phyloP scores from a whole-genome alignment of 192 early-diverging fungal species.

The Podila clonocystis region DNA sequence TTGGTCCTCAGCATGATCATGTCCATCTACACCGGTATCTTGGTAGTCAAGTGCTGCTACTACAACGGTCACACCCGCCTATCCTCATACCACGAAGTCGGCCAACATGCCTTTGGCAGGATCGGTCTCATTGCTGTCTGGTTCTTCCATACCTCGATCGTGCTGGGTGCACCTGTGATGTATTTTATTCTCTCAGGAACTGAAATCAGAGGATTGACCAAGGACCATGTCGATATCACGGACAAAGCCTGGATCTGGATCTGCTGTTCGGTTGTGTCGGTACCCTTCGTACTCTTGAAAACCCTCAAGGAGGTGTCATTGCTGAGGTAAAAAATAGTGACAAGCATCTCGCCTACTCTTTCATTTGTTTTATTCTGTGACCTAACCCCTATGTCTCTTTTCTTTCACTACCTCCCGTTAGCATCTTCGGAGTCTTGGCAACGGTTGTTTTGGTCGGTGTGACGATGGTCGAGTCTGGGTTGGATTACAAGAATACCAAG shows the following conservation, averaged over 20 bases:
- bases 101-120: conserved; percentile 62
- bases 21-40: conserved; percentile 75
- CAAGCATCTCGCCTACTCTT: background rate
- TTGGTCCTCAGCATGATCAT: conserved; percentile 75
- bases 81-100: conserved; percentile 72
- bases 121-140: conserved; percentile 57
- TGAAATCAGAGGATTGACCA: conserved; percentile 64
- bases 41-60: conserved; percentile 73
- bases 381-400: background rate
- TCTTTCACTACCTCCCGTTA: conserved; percentile 8
- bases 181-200: conserved; percentile 72
- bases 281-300: conserved; percentile 74
- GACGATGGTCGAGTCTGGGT: conserved; percentile 58
- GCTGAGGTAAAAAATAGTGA: conserved; percentile 45
- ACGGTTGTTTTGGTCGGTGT: conserved; percentile 69
- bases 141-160: conserved; percentile 64
- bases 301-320: conserved; percentile 75
- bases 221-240: conserved; percentile 49
- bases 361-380: background rate
- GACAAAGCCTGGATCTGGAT: conserved; percentile 66
- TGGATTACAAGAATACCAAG: conserved; percentile 60
- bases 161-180: conserved; percentile 63
- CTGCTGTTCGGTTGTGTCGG: conserved; percentile 57
- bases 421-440: conserved; percentile 70
- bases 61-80: conserved; percentile 60